Conservation (phyloP, 225 moss, liverwort and hornwort genomes). For the Anthoceros angustus region DNA sequence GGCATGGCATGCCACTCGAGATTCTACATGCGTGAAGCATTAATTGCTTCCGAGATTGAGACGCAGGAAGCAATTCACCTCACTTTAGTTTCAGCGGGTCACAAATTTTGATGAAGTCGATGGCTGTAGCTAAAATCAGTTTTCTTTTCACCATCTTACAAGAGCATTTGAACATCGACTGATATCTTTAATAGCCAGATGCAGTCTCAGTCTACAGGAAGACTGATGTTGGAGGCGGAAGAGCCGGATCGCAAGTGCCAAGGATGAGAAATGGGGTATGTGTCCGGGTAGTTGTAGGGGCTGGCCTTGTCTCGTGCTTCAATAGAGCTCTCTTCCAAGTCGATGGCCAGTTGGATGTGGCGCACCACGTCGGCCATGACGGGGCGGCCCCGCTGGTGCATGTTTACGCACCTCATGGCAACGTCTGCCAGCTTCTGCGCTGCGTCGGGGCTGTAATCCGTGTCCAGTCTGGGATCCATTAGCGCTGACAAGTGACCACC, state of each 20-base stretch:
- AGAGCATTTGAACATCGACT: no score
- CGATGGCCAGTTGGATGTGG: neutral
- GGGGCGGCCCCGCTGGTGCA: neutral
- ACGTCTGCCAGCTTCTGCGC: neutral
- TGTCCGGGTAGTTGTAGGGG: slow-evolving; percentile 4
- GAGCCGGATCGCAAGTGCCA: neutral
- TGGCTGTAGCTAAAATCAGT: no score
- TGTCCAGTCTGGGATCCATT: neutral
- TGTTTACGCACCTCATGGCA: neutral
- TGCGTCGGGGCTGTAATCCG: neutral
- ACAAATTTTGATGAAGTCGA: no score
- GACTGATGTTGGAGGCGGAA: neutral
- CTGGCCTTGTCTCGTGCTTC: neutral
- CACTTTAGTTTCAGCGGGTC: no score
- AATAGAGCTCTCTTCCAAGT: neutral
- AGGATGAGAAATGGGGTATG: neutral
- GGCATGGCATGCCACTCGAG: no score
- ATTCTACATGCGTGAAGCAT: no score
- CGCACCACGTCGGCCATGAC: neutral
- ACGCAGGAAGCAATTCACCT: no score
- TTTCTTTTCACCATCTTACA: no score
- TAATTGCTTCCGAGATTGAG: no score
- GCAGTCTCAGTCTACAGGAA: no score
- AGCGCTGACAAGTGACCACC: neutral
- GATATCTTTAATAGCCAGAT: no score